These are phyloP conservation scores for Pseudogymnoascus sp. DNA, from an alignment of 2,329 filamentous ascomycete species.

Conservation along the genomic window DNA sequence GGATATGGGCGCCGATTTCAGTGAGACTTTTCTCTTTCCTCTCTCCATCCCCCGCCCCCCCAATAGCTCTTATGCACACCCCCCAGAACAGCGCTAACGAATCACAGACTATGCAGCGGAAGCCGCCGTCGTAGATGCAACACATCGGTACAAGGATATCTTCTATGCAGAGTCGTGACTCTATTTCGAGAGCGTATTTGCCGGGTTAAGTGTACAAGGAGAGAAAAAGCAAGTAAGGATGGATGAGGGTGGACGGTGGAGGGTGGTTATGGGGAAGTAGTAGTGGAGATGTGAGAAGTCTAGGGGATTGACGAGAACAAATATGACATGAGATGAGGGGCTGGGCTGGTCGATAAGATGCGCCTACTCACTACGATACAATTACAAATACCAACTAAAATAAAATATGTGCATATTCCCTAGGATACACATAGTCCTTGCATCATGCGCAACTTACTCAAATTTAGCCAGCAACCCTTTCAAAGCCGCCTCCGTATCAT, in stretches of 20 bases:
- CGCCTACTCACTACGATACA: neutral
- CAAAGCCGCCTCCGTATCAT: neutral
- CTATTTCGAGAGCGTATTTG: conserved; percentile 15
- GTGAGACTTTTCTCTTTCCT: conserved; percentile 11
- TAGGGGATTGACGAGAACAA: neutral
- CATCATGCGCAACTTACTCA: neutral
- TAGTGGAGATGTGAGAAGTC: neutral
- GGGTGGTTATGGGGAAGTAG: conserved; percentile 25
- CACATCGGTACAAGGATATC: conserved; percentile 72
- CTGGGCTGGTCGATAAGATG: neutral
- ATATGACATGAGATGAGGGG: neutral
- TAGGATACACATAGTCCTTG: neutral
- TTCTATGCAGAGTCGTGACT: conserved; percentile 54
- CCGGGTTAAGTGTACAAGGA: neutral
- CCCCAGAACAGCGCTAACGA: neutral
- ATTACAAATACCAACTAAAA: neutral
- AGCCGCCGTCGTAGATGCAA: conserved; percentile 76
- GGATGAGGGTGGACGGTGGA: conserved; percentile 37
- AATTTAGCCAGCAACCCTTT: neutral
- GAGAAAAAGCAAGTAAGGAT: conserved; percentile 14
- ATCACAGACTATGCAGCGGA: conserved; percentile 65
- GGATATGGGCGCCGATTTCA: conserved; percentile 51
- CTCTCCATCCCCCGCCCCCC: conserved; percentile 10
- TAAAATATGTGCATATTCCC: neutral
- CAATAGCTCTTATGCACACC: neutral